Evolutionary conservation across 78 protist species (phyloP).

Genomic region (Goniomonas avonlea): DNA sequence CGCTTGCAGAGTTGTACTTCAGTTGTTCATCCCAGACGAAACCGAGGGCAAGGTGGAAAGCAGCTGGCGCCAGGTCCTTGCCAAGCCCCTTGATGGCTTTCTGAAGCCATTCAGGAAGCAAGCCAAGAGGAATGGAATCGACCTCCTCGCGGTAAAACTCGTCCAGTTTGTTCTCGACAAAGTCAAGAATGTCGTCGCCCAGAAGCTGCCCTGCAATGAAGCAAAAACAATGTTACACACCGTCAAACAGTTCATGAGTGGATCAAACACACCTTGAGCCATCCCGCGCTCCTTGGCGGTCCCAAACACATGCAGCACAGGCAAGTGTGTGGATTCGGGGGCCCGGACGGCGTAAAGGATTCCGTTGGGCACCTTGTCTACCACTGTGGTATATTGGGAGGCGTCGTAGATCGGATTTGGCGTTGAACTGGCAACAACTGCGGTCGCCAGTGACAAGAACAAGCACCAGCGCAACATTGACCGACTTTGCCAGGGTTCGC

Average conservation of each 20-base stretch:
- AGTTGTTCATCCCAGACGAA: not conserved
- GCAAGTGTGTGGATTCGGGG: not conserved
- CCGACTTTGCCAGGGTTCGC: no score
- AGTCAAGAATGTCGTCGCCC: not conserved
- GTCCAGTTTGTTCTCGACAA: not conserved
- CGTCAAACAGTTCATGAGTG: no score
- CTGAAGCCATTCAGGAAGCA: conserved; percentile 10
- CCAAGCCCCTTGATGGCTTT: not conserved
- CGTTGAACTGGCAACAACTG: no score
- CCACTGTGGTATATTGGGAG: not conserved
- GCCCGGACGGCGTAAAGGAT: not conserved
- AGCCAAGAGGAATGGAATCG: conserved; percentile 13
- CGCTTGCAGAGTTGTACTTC: not conserved
- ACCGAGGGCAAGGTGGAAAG: conserved; percentile 12
- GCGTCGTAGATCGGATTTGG: not conserved
- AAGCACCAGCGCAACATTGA: no score
- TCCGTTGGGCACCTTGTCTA: not conserved
- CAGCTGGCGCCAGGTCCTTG: not conserved
- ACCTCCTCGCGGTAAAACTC: not conserved
- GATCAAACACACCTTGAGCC: no score
- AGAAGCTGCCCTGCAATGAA: not conserved
- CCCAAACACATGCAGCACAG: conserved; percentile 17
- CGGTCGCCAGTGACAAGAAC: no score
- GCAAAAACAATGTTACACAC: no score
- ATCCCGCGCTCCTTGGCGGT: conserved; percentile 4